Evolutionary conservation across 1,284 basidiomycete species (phyloP).

Genomic region (Cutaneotrichosporon spelunceum): DNA sequence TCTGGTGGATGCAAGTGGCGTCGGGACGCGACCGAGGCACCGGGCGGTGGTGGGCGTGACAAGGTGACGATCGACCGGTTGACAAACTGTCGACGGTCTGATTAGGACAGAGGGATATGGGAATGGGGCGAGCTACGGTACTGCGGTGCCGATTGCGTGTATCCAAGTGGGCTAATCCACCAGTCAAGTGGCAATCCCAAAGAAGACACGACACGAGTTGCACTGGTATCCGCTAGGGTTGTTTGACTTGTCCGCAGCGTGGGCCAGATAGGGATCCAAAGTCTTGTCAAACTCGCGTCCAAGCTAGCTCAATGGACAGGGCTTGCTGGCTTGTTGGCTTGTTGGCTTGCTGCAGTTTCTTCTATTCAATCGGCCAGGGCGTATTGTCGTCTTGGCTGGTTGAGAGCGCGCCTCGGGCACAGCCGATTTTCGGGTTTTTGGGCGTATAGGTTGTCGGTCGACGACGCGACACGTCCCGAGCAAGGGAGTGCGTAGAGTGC

Average conservation of each 20-base stretch:
- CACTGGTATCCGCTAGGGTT: too few relatives aligned
- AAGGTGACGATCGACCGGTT: neutral
- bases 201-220: too few relatives aligned
- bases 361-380: neutral
- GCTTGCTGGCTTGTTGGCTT: too few relatives aligned
- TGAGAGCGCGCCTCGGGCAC: neutral
- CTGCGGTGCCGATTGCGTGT: neutral
- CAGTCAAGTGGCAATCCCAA: neutral
- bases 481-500: neutral
- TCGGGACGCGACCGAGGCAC: constrained; percentile 10
- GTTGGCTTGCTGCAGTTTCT: neutral
- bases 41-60: neutral
- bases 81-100: neutral
- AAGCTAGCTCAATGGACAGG: too few relatives aligned
- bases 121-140: neutral
- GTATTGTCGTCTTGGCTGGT: neutral
- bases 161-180: neutral
- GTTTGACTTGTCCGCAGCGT: too few relatives aligned
- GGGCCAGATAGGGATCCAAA: too few relatives aligned
- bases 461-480: constrained; percentile 1
- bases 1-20: neutral
- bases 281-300: too few relatives aligned
- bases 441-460: neutral
- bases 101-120: neutral
- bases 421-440: neutral